phyloP scores from a whole-genome alignment of 371 early-diverging fungal species.

The Mucor velutinosus region DNA sequence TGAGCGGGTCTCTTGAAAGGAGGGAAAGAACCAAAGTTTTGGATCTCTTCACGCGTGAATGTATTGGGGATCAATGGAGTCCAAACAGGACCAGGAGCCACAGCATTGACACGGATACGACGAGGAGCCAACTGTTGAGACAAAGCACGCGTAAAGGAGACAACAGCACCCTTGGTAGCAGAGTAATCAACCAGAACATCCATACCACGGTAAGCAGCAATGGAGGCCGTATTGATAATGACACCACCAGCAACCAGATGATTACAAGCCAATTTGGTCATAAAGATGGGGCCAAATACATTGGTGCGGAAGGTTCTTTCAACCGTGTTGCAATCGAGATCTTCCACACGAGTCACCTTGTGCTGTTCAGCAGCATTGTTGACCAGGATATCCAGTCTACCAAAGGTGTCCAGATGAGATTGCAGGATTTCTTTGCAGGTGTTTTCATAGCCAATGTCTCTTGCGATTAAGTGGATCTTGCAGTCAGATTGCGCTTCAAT shows the following conservation, averaged over 20 bases:
- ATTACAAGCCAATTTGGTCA: constrained; percentile 54
- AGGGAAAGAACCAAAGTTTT: constrained; percentile 68
- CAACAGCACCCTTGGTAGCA: constrained; percentile 59
- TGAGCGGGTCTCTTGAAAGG: constrained; percentile 71
- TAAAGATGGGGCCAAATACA: constrained; percentile 61
- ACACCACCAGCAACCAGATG: constrained; percentile 54
- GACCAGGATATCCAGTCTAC: constrained; percentile 60
- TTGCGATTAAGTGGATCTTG: constrained; percentile 46
- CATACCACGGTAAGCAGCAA: constrained; percentile 64
- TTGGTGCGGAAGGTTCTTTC: constrained; percentile 57
- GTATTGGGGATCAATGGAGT: constrained; percentile 72
- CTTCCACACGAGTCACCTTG: constrained; percentile 42
- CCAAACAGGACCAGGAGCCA: constrained; percentile 70
- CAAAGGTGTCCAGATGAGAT: constrained; percentile 45
- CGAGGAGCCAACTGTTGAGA: constrained; percentile 62
- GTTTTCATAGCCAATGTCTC: constrained; percentile 49
- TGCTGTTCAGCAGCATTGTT: constrained; percentile 69
- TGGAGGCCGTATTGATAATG: constrained; percentile 62
- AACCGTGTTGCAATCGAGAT: constrained; percentile 36
- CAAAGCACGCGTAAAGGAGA: constrained; percentile 63
- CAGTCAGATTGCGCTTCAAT: constrained; percentile 50
- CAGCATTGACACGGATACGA: constrained; percentile 67
- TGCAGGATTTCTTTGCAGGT: constrained; percentile 51
- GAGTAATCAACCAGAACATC: constrained; percentile 60
- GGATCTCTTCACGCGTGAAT: constrained; percentile 61